Percentiles rank a stretch among this genome's conserved stretches.
Evolutionary conservation across 169 alveolate species (phyloP).

Genomic region (Plasmodium reichenowi): DNA sequence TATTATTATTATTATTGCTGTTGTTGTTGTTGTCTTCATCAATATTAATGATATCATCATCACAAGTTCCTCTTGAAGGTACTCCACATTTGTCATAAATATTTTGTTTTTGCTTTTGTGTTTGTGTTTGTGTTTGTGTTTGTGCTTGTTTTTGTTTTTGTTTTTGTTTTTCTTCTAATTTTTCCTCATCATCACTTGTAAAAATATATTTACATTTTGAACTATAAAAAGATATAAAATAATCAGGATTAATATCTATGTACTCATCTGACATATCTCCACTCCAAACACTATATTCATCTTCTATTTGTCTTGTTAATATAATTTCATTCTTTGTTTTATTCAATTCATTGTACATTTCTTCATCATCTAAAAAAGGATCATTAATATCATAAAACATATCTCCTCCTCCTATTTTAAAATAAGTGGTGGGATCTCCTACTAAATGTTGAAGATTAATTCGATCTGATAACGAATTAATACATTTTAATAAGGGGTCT

Average conservation of each 20-base stretch:
- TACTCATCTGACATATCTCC: conserved; percentile 82
- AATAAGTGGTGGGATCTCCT: conserved; percentile 85
- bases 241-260: conserved; percentile 55
- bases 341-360: conserved; percentile 81
- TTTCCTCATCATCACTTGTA: conserved; percentile 42
- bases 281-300: conserved; percentile 86
- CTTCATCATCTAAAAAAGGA: conserved; percentile 86
- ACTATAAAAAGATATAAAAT: conserved; percentile 58
- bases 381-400: conserved; percentile 88
- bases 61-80: not conserved
- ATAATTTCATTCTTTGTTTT: conserved; percentile 80
- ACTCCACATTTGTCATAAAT: not conserved
- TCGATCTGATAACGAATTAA: conserved; percentile 85
- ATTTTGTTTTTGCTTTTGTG: not conserved
- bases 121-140: not conserved
- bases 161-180: not conserved
- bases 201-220: conserved; percentile 54
- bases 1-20: too few species aligned
- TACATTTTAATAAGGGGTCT: conserved; percentile 84
- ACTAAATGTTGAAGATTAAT: conserved; percentile 85
- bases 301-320: conserved; percentile 80
- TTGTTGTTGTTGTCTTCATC: not conserved
- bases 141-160: not conserved
- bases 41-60: not conserved
- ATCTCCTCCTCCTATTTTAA: conserved; percentile 86